Base-by-base conservation (phyloP, 202 grass and related monocot genomes). In the Dendrocalamus latiflorus region DNA sequence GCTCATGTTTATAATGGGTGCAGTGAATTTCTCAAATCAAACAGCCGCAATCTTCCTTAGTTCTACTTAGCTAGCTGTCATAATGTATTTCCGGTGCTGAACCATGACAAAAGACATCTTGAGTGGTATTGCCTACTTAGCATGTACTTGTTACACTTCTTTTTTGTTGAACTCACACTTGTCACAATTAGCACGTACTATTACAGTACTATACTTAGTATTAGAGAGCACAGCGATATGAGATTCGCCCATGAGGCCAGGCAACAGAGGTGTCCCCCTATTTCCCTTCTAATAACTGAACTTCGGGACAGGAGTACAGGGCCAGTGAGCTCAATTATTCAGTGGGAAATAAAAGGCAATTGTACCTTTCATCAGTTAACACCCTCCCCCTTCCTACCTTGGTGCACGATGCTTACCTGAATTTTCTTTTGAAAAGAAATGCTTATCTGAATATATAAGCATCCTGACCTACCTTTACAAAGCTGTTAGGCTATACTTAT, bases 391-490 rank as follows among this genome's bases (percentile, higher is more conserved):
- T 22, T 59, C 51, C 70, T 43, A 60, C 66, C 77, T 77, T 16
- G 67, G 74, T 79, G 75, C 67, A 58, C 65, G 72, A 54, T 74
- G 69, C 81, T 65, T 69, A 68, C 58, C 72, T 68, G 49, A 68
- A 76, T 48, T 62, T 64, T 38, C 43, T 82, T 82, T 16, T n/a
- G 6, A 34, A 82, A 62, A 51, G 13, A 8, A 22, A 59, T 41
- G 61, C 69, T 55, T 88, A 41, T 81, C 56, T 81, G 56, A 81
- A 81, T 74, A 72, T 70, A 20, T 53, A 79, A 72, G 72, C 33
- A 78, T 56, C 45, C 42, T 68, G n/a, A n/a, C n/a, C n/a, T n/a
- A 51, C 9, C 79, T 79, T 83, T 73, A 62, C 54, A 83, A 72
- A 68, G 61, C 63, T 86, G 78, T 50, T 86, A 80, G 81, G 63